These are phyloP conservation scores for Ascochyta rabiei DNA, from an alignment of 2,329 filamentous ascomycete genomes.

Conservation along the genomic window DNA sequence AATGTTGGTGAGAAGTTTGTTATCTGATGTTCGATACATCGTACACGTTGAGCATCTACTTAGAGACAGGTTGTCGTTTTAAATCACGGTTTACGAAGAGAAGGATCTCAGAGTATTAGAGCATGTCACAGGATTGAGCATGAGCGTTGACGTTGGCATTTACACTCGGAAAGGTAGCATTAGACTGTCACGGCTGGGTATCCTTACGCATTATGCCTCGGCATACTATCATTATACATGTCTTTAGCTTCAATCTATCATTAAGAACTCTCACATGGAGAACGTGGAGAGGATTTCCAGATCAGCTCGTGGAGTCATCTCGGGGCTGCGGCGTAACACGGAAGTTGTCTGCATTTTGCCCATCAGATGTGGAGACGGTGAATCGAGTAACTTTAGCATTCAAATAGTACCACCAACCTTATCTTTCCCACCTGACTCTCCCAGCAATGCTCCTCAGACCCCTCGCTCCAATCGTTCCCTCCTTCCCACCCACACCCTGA, in stretches of 20 bases:
- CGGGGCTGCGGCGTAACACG: too few relatives aligned
- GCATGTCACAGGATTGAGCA: neutral
- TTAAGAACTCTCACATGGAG: too few relatives aligned
- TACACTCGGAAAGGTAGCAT: neutral
- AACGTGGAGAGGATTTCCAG: too few relatives aligned
- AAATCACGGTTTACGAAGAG: neutral
- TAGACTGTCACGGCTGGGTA: neutral
- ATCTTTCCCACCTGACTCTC: constrained; percentile 5
- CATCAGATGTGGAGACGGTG: too few relatives aligned
- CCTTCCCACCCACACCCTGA: constrained; percentile 20
- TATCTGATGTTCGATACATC: neutral
- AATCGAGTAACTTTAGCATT: neutral
- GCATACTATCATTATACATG: neutral
- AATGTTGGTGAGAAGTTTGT: constrained; percentile 13
- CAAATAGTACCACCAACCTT: neutral
- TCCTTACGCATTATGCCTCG: neutral
- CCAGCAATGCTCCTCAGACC: constrained; percentile 20
- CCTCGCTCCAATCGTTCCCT: constrained; percentile 23
- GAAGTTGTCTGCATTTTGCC: too few relatives aligned
- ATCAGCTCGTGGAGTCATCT: too few relatives aligned
- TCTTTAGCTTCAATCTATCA: neutral
- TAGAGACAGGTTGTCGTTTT: neutral
- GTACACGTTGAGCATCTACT: neutral
- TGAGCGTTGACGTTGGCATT: neutral
- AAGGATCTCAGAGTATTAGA: neutral